phyloP scores from a whole-genome alignment of 805 yeast genomes.

The Wickerhamiella sergipiensis region DNA sequence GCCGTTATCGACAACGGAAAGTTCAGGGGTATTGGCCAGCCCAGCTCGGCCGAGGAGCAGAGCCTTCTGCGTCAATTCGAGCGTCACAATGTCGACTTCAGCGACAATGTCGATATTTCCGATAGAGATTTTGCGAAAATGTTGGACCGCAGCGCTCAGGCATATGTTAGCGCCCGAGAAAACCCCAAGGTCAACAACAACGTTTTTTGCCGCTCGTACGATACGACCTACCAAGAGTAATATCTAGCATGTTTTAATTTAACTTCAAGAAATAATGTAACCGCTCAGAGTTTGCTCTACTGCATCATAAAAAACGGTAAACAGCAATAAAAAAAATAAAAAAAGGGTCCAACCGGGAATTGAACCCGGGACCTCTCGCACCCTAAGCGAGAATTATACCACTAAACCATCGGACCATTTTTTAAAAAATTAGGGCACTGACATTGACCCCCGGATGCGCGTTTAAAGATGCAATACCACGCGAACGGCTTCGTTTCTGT shows the following conservation, averaged over 20 bases:
- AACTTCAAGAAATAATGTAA: no score
- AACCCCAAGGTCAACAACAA: conserved; percentile 11
- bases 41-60: conserved; percentile 11
- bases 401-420: conserved; percentile 7
- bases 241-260: no score
- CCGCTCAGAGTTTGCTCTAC: no score
- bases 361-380: conserved; percentile 11
- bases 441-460: no score
- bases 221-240: neutral
- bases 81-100: conserved; percentile 33
- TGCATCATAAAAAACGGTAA: no score
- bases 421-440: neutral
- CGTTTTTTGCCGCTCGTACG: conserved; percentile 7
- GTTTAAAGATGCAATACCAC: no score
- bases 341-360: conserved; percentile 10
- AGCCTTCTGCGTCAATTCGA: conserved; percentile 13
- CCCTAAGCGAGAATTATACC: conserved; percentile 10
- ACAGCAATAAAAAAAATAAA: neutral
- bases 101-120: conserved; percentile 13
- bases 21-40: conserved; percentile 19
- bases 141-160: conserved; percentile 15
- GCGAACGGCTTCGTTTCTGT: no score
- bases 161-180: conserved; percentile 12
- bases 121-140: conserved; percentile 12
- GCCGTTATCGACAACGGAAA: conserved; percentile 55